Evolutionary conservation across 2,329 filamentous ascomycete species (phyloP), one percentile per base, ranked within the genome.

Genomic region (Aspergillus uvarum): DNA sequence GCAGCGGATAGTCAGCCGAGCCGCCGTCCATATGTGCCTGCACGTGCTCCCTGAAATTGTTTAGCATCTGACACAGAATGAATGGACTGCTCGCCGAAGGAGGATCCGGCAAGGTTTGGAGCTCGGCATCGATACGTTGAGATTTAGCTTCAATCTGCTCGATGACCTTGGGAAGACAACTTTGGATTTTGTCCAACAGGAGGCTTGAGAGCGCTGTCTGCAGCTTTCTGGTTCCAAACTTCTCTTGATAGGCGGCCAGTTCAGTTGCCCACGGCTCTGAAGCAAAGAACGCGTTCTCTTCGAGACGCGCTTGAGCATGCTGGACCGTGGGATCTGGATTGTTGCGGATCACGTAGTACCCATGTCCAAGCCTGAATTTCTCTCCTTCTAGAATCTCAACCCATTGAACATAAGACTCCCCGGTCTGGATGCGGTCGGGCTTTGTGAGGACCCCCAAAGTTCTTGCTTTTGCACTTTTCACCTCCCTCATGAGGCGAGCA

Each of bases 361-460:
- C 90, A n/a, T 90, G 81, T 0, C 87, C 88, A 0, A 93, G 83
- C 0, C 72, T 69, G 60, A 90, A 91, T 2, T 84, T 83, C 2
- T 84, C 70, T 0, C 86, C 85, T 0, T 80, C 77, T 4, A 96
- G 80, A 58, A 92, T 88, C 0, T 82, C 77, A 0, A 85, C 70
- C 83, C 89, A 91, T 58, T 88, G 86, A 0, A 80, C 76, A 0
- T 85, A 77, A 0, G 76, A 77, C 1, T 82, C 79, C 0, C 81
- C 81, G 0, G 76, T 71, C 0, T 86, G 83, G 0, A 92, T 76
- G 0, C 89, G 82, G 63, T 96, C 93, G 0, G 92, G 92, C 68
- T 96, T 96, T 0, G 92, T 96, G 16, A 96, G 81, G 0, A 96
- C 89, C 0, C 91, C 91, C 56, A 90, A 81, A 1, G 87, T 90